These are phyloP conservation scores for Letharia columbiana DNA, from an alignment of 495 filamentous ascomycete genomes.

Conservation along the genomic window DNA sequence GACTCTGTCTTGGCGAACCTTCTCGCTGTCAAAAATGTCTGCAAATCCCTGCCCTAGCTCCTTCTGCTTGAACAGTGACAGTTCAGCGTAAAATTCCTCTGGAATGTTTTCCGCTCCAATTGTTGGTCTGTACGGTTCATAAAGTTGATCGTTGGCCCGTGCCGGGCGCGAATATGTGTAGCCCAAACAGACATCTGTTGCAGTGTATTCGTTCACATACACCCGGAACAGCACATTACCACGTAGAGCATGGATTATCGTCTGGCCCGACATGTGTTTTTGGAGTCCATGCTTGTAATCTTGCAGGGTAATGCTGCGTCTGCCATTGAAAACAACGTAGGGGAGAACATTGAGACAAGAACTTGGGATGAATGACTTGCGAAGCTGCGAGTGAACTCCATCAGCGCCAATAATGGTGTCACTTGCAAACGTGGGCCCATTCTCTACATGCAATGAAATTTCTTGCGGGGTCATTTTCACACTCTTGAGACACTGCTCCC, in stretches of 20 bases:
- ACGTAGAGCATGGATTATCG: constrained; percentile 14
- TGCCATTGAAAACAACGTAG: constrained; percentile 35
- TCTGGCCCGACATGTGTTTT: constrained; percentile 15
- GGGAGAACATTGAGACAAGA: constrained; percentile 25
- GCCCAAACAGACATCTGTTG: constrained; percentile 22
- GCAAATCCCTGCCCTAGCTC: constrained; percentile 27
- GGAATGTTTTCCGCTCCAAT: constrained; percentile 29
- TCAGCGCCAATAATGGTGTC: constrained; percentile 30
- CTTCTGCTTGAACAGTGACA: constrained; percentile 17
- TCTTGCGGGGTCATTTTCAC: constrained; percentile 9
- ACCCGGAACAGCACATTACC: constrained; percentile 28
- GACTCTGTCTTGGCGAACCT: constrained; percentile 29
- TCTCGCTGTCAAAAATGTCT: constrained; percentile 28
- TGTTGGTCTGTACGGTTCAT: constrained; percentile 23
- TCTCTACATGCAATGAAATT: constrained; percentile 18
- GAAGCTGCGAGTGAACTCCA: constrained; percentile 31
- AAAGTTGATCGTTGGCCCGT: constrained; percentile 24
- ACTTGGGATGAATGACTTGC: constrained; percentile 17
- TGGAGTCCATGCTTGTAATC: constrained; percentile 21
- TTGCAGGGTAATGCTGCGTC: constrained; percentile 23
- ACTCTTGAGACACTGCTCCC: constrained; percentile 25
- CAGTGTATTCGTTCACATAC: constrained; percentile 22
- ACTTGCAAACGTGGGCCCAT: constrained; percentile 19
- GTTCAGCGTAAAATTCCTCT: constrained; percentile 31
- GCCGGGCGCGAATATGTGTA: constrained; percentile 36